A percentile compares a stretch with the other conserved stretches of the same genome.
phyloP scores from a whole-genome alignment of 345 rosid genomes.

The Laguncularia racemosa region DNA sequence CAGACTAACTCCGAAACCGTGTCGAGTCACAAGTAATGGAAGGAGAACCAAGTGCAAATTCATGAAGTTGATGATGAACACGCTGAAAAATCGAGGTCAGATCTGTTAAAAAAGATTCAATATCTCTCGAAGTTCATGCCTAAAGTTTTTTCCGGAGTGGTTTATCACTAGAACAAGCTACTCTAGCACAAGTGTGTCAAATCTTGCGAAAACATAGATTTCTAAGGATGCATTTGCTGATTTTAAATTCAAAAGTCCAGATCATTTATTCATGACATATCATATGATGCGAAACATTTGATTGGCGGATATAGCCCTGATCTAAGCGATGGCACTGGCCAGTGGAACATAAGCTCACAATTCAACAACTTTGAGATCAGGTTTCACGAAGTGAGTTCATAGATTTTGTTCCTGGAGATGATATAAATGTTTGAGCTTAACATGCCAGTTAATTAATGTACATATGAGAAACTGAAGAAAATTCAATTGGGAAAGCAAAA shows the following conservation, averaged over 20 bases:
- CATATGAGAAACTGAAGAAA: constrained; percentile 16
- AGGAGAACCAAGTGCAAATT: not conserved
- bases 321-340: constrained; percentile 16
- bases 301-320: constrained; percentile 20
- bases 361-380: constrained; percentile 39
- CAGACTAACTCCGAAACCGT: not conserved
- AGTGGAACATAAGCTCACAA: constrained; percentile 33
- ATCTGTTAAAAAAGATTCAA: not conserved
- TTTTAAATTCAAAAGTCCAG: constrained; percentile 16
- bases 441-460: constrained; percentile 32
- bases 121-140: constrained; percentile 4
- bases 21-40: not conserved
- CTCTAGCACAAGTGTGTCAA: constrained; percentile 9
- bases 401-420: constrained; percentile 27
- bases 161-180: constrained; percentile 9
- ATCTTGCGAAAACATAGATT: constrained; percentile 9
- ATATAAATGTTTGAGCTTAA: constrained; percentile 30
- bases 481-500: constrained; percentile 15
- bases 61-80: constrained; percentile 2
- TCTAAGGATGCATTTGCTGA: constrained; percentile 9
- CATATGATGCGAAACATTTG: constrained; percentile 17
- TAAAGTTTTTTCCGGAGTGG: constrained; percentile 17
- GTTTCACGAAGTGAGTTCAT: constrained; percentile 33
- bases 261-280: constrained; percentile 12
- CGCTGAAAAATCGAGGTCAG: not conserved